Evolutionary conservation across 441 rosid genomes (phyloP).

Genomic region (Eugenia klotzschiana): DNA sequence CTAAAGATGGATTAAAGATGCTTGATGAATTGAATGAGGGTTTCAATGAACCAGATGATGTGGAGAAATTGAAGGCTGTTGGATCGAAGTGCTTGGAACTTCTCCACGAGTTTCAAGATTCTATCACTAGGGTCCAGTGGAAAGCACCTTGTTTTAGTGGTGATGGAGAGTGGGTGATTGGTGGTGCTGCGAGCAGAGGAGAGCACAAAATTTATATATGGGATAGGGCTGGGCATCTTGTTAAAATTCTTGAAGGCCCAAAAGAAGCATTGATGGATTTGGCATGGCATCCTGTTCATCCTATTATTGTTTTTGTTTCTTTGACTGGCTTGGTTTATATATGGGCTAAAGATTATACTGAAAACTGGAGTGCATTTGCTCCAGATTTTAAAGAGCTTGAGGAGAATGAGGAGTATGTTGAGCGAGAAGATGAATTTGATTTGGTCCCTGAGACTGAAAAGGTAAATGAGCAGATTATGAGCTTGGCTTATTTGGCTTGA

Average conservation of each 20-base stretch:
- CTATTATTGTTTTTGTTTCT: constrained; percentile 83
- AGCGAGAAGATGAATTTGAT: constrained; percentile 94
- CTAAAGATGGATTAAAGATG: constrained; percentile 40
- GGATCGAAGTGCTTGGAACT: constrained; percentile 73
- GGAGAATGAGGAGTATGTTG: constrained; percentile 96
- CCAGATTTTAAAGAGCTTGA: constrained; percentile 97
- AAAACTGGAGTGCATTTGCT: constrained; percentile 99
- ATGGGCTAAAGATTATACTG: constrained; percentile 96
- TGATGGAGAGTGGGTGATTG: constrained; percentile 95
- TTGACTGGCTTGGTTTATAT: constrained; percentile 81
- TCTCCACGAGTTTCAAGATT: constrained; percentile 88
- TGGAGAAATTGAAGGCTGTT: constrained; percentile 61
- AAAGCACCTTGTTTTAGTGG: constrained; percentile 98
- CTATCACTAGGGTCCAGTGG: constrained; percentile 90
- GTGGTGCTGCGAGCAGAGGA: constrained; percentile 92
- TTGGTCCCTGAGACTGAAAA: constrained; percentile 78
- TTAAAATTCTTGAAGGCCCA: constrained; percentile 96
- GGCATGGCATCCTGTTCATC: constrained; percentile 98
- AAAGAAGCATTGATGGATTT: constrained; percentile 91
- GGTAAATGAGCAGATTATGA: constrained; percentile 21
- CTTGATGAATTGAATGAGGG: constrained; percentile 36
- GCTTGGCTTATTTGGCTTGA: neutral
- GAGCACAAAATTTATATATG: constrained; percentile 97
- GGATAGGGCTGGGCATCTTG: constrained; percentile 93
- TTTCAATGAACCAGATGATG: constrained; percentile 33